Evolutionary conservation across 2,329 filamentous ascomycete species (phyloP), one percentile per base, ranked within the genome.

Genomic region (Phyllosticta capitalensis): DNA sequence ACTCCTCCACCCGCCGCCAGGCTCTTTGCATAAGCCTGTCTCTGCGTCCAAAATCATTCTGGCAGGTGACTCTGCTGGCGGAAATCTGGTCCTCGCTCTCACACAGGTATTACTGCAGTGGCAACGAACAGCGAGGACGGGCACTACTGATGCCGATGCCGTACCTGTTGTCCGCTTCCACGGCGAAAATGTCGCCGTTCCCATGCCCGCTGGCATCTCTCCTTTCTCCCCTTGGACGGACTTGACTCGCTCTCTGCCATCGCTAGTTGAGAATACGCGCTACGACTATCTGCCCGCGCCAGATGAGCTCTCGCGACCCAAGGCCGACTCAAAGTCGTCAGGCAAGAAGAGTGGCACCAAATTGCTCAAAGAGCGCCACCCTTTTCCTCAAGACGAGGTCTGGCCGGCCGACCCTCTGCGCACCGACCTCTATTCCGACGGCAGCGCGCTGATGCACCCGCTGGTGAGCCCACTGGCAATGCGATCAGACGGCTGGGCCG

Each of bases 31-130:
- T 69, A 76, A 80, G 14, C 75, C 88, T 2, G 81, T 92, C 1
- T 74, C 78, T 5, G 78, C 89, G 0, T 75, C 78, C 50, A 77
- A 89, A 59, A 85, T 94, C 50, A 83, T 91, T 9, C 76, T 94
- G 64, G 79, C 81, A 1, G 89, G 89, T 48, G 89, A 94, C 68
- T 87, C 83, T 60, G 89, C 90, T 2, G 89, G 90, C 14, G 89
- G 87, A 2, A 88, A 88, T 64, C 80, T 92, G 49, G 74, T 78
- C 14, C 78, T 90, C 14, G 81, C 83, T 0, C 78, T 94, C 0
- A 75, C 88, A 0, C 87, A 90, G 68, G 77, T 87, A 0, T 66
- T 92, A 1, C 77, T 92, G 1, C 82, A 90, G 59, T 74, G 92
- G 14, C 75, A 78, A 58, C 76, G 77, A 30, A 20, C 21, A 22